These are phyloP conservation scores for Vigna angularis DNA, from an alignment of 306 rosid species.

Conservation along the genomic window DNA sequence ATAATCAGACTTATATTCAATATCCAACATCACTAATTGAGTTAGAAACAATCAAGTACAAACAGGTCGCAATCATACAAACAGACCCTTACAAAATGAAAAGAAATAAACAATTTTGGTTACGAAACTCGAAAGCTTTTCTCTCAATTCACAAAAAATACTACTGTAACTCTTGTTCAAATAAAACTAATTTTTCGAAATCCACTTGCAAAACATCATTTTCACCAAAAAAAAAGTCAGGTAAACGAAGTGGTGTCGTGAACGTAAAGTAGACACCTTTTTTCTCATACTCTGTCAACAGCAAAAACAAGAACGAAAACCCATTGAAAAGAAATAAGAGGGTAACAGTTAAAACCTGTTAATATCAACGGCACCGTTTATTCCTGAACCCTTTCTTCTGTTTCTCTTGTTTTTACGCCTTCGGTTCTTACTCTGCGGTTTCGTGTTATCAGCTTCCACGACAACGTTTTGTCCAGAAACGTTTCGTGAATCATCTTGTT, in stretches of 20 bases:
- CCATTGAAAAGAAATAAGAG: not conserved
- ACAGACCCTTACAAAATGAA: not conserved
- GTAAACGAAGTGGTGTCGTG: not conserved
- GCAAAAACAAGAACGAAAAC: not conserved
- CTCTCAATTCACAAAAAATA: not conserved
- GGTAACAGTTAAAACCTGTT: not conserved
- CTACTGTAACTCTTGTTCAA: not conserved
- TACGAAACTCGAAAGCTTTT: not conserved
- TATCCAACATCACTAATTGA: no score
- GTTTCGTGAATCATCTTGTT: not conserved
- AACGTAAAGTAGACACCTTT: not conserved
- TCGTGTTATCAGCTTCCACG: not conserved
- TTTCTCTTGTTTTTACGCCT: not conserved
- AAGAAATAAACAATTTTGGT: not conserved
- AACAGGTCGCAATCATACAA: not conserved
- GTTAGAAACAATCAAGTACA: no score
- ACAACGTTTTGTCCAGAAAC: not conserved
- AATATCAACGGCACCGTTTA: not conserved
- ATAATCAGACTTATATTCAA: no score
- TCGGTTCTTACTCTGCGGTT: not conserved
- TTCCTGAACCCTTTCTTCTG: not conserved
- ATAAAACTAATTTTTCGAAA: not conserved
- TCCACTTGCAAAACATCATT: not conserved
- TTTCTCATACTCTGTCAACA: not conserved
- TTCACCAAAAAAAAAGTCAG: not conserved